Evolutionary conservation across 139 green algal genomes (phyloP).

Genomic region (Volvox reticuliferus): DNA sequence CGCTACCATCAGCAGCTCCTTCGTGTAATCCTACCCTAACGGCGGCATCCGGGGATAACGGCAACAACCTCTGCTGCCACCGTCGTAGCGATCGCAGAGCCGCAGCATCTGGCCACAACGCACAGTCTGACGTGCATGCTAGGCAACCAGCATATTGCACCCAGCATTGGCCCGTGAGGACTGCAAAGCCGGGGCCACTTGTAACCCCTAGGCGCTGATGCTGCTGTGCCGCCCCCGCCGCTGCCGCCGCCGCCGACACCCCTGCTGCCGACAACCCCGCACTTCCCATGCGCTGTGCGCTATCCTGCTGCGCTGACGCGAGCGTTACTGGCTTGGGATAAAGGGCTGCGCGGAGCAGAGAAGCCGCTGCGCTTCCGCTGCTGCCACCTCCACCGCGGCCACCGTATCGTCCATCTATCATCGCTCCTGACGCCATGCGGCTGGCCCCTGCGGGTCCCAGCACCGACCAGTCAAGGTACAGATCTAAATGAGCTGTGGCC

Average conservation of each 20-base stretch:
- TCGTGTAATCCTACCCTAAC: too few relatives aligned
- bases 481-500: constrained; percentile 14
- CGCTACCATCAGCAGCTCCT: too few relatives aligned
- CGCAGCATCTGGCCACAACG: not conserved
- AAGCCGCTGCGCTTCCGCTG: not conserved
- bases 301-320: too few relatives aligned
- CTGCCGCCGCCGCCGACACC: not conserved
- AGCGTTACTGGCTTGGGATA: not conserved
- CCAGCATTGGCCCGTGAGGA: not conserved
- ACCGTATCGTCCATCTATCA: not conserved
- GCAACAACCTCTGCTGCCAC: not conserved
- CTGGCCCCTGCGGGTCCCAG: not conserved
- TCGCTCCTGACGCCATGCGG: not conserved
- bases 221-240: not conserved
- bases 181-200: not conserved
- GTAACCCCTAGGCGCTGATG: not conserved
- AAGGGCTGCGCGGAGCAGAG: not conserved
- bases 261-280: not conserved
- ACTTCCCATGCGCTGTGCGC: too few relatives aligned
- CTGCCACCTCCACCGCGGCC: not conserved
- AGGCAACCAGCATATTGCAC: not conserved
- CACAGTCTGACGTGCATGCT: not conserved
- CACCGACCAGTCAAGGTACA: constrained; percentile 31
- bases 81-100: not conserved
- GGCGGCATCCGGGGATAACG: not conserved